Conservation (phyloP, 495 filamentous ascomycete genomes). For the Hypoxylon rickii region DNA sequence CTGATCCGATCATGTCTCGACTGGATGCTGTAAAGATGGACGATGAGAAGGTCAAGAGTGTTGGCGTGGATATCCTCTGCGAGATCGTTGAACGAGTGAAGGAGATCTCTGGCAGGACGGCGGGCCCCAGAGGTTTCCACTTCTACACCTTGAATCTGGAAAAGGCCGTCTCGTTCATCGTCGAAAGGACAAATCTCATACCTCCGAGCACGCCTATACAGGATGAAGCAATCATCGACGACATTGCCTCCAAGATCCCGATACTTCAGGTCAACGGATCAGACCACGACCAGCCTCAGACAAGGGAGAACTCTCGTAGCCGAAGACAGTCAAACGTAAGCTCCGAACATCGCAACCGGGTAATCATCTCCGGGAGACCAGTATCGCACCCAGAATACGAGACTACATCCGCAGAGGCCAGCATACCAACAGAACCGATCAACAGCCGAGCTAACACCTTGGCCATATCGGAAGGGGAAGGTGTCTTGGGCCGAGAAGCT, state of each 20-base stretch:
- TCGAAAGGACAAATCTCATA: constrained; percentile 85
- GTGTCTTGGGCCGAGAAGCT: constrained; percentile 88
- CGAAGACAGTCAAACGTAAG: constrained; percentile 55
- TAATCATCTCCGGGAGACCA: constrained; percentile 70
- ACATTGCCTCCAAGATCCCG: constrained; percentile 48
- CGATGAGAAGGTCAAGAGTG: constrained; percentile 85
- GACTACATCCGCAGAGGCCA: constrained; percentile 67
- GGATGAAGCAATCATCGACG: constrained; percentile 56
- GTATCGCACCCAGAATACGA: constrained; percentile 63
- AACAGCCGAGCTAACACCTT: constrained; percentile 78
- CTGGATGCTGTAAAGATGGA: constrained; percentile 83
- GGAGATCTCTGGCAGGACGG: constrained; percentile 55
- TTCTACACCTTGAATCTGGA: constrained; percentile 98
- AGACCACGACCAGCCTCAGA: constrained; percentile 31
- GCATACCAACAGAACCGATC: constrained; percentile 60
- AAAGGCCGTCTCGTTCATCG: constrained; percentile 90
- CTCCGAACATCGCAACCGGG: constrained; percentile 76
- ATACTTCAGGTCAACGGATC: constrained; percentile 44
- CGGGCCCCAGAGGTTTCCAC: constrained; percentile 79
- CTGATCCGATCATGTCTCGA: constrained; percentile 66
- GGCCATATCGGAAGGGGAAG: constrained; percentile 90
- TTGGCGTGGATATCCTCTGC: constrained; percentile 70
- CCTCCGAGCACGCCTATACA: constrained; percentile 55
- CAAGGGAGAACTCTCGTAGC: constrained; percentile 22
- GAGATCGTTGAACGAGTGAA: constrained; percentile 75